A percentile compares a stretch with the other conserved stretches of the same genome.
These are phyloP conservation scores for Colletotrichum tofieldiae DNA, from an alignment of 2,329 filamentous ascomycete genomes.

Conservation along the genomic window DNA sequence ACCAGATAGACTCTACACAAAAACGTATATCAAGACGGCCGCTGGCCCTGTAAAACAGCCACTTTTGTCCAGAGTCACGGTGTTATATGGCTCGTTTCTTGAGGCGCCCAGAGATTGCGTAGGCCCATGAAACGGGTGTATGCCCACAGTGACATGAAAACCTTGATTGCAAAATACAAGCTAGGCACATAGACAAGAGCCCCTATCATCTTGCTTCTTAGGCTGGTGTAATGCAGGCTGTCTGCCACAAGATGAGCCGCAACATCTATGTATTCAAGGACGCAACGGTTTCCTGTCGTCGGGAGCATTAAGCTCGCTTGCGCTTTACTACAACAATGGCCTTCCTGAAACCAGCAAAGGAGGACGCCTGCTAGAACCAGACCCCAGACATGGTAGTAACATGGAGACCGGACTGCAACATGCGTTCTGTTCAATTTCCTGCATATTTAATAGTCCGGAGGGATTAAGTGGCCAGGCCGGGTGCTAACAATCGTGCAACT, in stretches of 20 bases:
- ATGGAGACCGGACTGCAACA: too few species aligned
- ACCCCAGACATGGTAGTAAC: too few species aligned
- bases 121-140: not conserved
- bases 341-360: too few species aligned
- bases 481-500: too few species aligned
- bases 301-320: not conserved
- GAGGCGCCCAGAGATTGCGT: not conserved
- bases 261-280: not conserved
- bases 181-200: not conserved
- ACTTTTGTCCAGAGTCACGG: not conserved
- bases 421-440: too few species aligned
- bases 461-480: too few species aligned
- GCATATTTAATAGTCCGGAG: too few species aligned
- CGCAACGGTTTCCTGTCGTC: not conserved
- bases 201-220: not conserved
- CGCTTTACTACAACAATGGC: too few species aligned
- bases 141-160: not conserved
- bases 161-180: not conserved
- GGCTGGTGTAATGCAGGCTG: not conserved
- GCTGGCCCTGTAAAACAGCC: conserved; percentile 15
- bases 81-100: too few species aligned
- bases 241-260: too few species aligned
- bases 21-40: conserved; percentile 29
- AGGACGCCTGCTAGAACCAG: too few species aligned
- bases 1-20: conserved; percentile 19